Evolutionary conservation across 345 rosid genomes (phyloP).

Genomic region (Hibiscus tridactylites): DNA sequence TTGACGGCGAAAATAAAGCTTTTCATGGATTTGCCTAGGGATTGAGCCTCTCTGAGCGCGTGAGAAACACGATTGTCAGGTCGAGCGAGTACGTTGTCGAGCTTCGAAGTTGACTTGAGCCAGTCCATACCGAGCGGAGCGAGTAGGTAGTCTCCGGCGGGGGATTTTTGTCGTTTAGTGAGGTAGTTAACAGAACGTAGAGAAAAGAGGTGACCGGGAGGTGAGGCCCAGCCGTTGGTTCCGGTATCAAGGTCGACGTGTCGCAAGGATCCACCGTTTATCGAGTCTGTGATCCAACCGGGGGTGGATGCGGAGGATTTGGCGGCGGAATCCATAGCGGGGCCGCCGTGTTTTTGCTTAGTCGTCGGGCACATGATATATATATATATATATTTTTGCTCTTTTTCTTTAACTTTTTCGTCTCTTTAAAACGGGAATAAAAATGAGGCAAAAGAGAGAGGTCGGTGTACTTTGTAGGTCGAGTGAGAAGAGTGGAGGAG

Average conservation of each 20-base stretch:
- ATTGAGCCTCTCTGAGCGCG: conserved; percentile 53
- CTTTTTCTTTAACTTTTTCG: not conserved
- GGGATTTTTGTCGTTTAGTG: conserved; percentile 48
- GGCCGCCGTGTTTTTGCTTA: conserved; percentile 35
- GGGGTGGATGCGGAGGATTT: conserved; percentile 11
- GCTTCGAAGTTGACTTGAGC: conserved; percentile 54
- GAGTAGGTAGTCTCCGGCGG: conserved; percentile 67
- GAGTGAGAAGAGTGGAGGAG: too few species aligned
- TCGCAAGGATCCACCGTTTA: conserved; percentile 68
- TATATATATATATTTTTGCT: not conserved
- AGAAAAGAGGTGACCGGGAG: conserved; percentile 69
- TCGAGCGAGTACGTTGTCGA: conserved; percentile 73
- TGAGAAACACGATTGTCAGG: conserved; percentile 67
- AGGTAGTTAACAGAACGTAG: conserved; percentile 61
- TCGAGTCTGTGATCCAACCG: conserved; percentile 57
- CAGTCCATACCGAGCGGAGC: conserved; percentile 85
- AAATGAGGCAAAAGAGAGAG: not conserved
- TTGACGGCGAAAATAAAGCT: conserved; percentile 74
- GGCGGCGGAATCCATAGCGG: conserved; percentile 27
- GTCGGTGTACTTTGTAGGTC: too few species aligned
- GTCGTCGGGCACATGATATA: conserved; percentile 40
- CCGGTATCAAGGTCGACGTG: conserved; percentile 71
- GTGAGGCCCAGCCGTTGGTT: conserved; percentile 86
- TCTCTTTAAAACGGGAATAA: not conserved
- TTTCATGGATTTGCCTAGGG: conserved; percentile 50